These are phyloP conservation scores for Lactifluus subvellereus DNA, from an alignment of 768 basidiomycete species.

Conservation along the genomic window DNA sequence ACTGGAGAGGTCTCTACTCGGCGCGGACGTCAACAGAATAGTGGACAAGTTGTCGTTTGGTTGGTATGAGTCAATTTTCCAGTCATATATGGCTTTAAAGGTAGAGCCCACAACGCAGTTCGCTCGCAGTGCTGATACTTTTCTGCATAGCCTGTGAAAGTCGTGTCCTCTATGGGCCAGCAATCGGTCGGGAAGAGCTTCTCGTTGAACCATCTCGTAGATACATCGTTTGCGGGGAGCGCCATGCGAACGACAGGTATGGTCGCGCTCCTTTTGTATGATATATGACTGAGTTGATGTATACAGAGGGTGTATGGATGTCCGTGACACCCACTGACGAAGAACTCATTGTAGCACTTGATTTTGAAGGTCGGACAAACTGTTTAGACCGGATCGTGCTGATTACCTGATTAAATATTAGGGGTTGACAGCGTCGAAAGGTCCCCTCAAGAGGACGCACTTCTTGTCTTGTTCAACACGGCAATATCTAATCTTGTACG, in stretches of 20 bases:
- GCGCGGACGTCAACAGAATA: slow-evolving; percentile 45
- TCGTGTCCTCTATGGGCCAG: slow-evolving; percentile 65
- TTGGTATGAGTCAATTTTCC: slow-evolving; percentile 62
- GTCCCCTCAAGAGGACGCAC: slow-evolving; percentile 56
- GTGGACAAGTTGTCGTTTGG: slow-evolving; percentile 33
- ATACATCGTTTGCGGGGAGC: slow-evolving; percentile 53
- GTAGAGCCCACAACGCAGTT: slow-evolving; percentile 26
- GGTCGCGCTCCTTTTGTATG: too few relatives aligned
- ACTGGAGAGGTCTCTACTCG: slow-evolving; percentile 39
- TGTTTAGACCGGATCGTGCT: background rate
- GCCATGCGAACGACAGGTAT: slow-evolving; percentile 38
- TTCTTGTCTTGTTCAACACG: slow-evolving; percentile 59
- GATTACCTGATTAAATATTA: slow-evolving; percentile 11
- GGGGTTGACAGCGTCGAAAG: slow-evolving; percentile 62
- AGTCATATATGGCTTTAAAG: slow-evolving; percentile 56
- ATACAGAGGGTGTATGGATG: slow-evolving; percentile 56
- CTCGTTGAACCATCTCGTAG: slow-evolving; percentile 51
- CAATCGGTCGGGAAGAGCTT: slow-evolving; percentile 62
- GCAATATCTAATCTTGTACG: slow-evolving; percentile 58
- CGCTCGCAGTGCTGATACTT: background rate
- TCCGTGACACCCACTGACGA: slow-evolving; percentile 57
- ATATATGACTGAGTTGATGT: background rate
- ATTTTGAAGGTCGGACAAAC: slow-evolving; percentile 48
- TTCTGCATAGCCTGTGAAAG: slow-evolving; percentile 46
- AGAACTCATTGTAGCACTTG: slow-evolving; percentile 50